Conservation (phyloP, 441 rosid genomes). For the Eutrema salsugineum region DNA sequence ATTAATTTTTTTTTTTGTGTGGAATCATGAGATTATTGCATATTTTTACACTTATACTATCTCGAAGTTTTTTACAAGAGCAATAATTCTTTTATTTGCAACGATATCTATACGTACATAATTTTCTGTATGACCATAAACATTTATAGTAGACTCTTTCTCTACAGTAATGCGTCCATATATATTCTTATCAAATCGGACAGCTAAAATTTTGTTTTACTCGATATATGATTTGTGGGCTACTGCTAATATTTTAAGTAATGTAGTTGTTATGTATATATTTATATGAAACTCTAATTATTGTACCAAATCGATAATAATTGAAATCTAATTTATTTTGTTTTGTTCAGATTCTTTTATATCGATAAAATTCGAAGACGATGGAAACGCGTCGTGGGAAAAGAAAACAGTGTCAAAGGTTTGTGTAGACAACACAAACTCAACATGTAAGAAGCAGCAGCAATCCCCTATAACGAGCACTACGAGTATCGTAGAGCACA, state of each 20-base stretch:
- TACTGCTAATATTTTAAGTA: constrained; percentile 5
- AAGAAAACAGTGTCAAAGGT: constrained; percentile 56
- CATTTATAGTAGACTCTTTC: background rate
- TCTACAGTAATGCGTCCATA: background rate
- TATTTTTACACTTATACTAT: background rate
- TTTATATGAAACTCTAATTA: background rate
- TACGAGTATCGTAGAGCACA: constrained; percentile 65
- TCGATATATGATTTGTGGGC: constrained; percentile 6
- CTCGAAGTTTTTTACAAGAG: background rate
- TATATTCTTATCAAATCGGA: background rate
- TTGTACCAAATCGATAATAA: background rate
- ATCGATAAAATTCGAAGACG: constrained; percentile 82
- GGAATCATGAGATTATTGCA: background rate
- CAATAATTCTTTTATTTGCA: background rate
- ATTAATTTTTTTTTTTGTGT: background rate
- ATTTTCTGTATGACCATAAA: background rate
- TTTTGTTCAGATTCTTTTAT: constrained; percentile 64
- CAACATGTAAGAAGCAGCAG: constrained; percentile 33
- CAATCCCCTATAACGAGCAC: constrained; percentile 24
- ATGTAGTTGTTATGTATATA: background rate
- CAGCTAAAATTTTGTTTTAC: constrained; percentile 10
- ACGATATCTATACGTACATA: background rate
- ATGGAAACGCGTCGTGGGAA: constrained; percentile 88
- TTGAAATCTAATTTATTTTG: background rate
- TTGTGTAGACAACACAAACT: constrained; percentile 39